Conservation (phyloP, 2,329 filamentous ascomycete species). For the Dactylellina sp. region DNA sequence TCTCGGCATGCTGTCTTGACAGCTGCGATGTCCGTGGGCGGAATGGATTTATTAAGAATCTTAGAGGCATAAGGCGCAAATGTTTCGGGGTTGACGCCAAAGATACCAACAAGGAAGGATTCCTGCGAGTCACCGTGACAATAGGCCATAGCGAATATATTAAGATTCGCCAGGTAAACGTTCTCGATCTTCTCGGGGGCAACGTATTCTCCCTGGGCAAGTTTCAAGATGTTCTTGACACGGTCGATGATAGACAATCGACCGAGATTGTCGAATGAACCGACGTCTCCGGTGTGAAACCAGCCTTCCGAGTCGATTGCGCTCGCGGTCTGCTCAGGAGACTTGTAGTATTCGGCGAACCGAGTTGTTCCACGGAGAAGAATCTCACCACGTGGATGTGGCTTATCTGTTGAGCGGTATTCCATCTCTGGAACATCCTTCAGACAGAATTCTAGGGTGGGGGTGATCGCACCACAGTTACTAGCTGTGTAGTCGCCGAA, state of each 20-base stretch:
- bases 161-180: constrained; percentile 84
- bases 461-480: constrained; percentile 81
- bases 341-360: constrained; percentile 90
- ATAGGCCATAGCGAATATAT: constrained; percentile 81
- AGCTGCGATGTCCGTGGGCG: constrained; percentile 73
- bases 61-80: constrained; percentile 86
- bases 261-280: constrained; percentile 82
- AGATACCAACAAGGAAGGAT: constrained; percentile 83
- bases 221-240: constrained; percentile 98
- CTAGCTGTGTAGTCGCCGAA: constrained; percentile 78
- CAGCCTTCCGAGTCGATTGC: constrained; percentile 87
- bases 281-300: constrained; percentile 97
- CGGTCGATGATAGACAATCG: constrained; percentile 95
- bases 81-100: constrained; percentile 84
- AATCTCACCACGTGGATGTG: constrained; percentile 88
- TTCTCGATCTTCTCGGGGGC: constrained; percentile 98
- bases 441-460: constrained; percentile 79
- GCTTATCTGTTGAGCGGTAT: constrained; percentile 87
- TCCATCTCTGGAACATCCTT: constrained; percentile 93
- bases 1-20: constrained; percentile 76
- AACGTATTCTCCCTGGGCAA: constrained; percentile 97
- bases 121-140: constrained; percentile 88
- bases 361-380: constrained; percentile 82
- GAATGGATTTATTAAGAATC: constrained; percentile 76
- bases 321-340: constrained; percentile 86